A percentile compares a stretch with the other conserved stretches of the same genome.
Conservation (phyloP, 2,329 filamentous ascomycete species). For the Aspergillus sp. region DNA sequence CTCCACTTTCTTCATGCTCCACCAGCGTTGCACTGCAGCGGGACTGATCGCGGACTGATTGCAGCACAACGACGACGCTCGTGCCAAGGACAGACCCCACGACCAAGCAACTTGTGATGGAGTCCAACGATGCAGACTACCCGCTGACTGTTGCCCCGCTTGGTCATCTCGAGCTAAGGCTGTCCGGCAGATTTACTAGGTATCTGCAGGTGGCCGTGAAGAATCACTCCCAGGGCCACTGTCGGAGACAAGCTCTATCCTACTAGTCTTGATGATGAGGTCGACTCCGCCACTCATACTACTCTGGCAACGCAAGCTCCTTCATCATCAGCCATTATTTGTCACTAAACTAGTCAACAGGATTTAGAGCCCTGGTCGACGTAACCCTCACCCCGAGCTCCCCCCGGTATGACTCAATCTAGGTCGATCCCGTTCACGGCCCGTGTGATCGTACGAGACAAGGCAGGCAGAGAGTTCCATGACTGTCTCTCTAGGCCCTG, state of each 20-base stretch:
- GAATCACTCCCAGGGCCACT: neutral
- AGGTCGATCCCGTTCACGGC: neutral
- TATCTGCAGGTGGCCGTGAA: neutral
- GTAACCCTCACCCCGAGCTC: neutral
- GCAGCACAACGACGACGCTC: neutral
- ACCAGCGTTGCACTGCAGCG: neutral
- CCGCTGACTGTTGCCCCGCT: constrained; percentile 4
- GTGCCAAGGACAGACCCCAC: neutral
- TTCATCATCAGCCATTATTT: constrained; percentile 3
- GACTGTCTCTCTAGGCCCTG: neutral
- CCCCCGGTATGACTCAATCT: constrained; percentile 10
- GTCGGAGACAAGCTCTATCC: neutral
- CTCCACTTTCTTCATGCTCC: neutral
- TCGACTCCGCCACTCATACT: neutral
- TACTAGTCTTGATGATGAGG: neutral
- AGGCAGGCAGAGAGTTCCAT: neutral
- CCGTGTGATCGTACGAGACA: constrained; percentile 4
- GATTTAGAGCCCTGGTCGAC: neutral
- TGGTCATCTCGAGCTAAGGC: neutral
- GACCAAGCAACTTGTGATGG: constrained; percentile 7
- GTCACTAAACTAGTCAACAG: constrained; percentile 5
- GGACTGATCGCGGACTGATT: neutral
- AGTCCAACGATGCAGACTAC: neutral
- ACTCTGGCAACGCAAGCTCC: neutral
- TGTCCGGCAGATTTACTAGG: neutral